phyloP scores from a whole-genome alignment of 2,329 filamentous ascomycete species.

The Keithomyces neogunnii region DNA sequence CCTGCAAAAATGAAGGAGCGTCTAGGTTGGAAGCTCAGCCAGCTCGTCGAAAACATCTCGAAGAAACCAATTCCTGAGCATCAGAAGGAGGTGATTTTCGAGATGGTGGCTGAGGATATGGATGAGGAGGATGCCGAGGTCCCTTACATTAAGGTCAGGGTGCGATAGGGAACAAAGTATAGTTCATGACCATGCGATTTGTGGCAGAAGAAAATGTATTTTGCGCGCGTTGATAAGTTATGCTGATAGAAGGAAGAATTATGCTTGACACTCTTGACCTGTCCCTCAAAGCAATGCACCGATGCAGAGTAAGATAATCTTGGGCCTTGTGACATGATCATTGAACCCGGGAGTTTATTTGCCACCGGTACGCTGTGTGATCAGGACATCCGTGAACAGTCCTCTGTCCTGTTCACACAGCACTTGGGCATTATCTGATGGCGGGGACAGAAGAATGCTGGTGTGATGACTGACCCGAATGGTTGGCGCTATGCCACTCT shows the following conservation, averaged over 20 bases:
- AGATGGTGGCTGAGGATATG: constrained; percentile 85
- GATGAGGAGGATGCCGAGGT: constrained; percentile 93
- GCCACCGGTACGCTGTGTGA: too few species aligned
- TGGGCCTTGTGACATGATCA: too few species aligned
- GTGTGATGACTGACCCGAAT: constrained; percentile 38
- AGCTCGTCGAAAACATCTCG: constrained; percentile 79
- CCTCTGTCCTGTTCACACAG: too few species aligned
- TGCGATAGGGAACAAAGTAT: constrained; percentile 25
- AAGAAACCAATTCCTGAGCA: constrained; percentile 88
- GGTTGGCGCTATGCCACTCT: background rate
- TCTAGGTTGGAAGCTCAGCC: constrained; percentile 73
- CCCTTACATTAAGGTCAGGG: constrained; percentile 88
- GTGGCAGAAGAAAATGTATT: background rate
- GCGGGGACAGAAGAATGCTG: too few species aligned
- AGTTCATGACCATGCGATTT: constrained; percentile 5
- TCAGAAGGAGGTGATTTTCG: constrained; percentile 93
- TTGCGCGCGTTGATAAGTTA: background rate
- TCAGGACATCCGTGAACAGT: too few species aligned
- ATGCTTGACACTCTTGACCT: background rate
- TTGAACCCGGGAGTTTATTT: too few species aligned
- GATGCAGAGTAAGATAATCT: too few species aligned
- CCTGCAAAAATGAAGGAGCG: constrained; percentile 72
- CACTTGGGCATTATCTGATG: too few species aligned
- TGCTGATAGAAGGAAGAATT: constrained; percentile 1
- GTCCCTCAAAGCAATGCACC: too few species aligned